A percentile compares a stretch with the other conserved stretches of the same genome.
phyloP scores from a whole-genome alignment of 768 basidiomycete species.

The Pisolithus tinctorius region DNA sequence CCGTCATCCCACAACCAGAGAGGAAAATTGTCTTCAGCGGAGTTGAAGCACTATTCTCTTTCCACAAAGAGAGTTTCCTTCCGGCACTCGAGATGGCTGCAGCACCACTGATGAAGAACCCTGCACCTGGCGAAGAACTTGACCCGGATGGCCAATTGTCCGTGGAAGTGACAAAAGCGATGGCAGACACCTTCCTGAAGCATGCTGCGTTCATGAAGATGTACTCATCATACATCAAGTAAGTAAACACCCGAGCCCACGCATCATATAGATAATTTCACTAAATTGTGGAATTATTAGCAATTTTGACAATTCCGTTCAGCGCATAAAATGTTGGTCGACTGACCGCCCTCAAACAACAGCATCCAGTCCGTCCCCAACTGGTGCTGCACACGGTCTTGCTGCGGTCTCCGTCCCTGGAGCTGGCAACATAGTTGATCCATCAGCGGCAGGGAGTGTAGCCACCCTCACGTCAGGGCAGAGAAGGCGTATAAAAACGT shows the following conservation, averaged over 20 bases:
- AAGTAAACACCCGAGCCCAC: constrained; percentile 23
- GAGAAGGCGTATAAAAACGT: constrained; percentile 80
- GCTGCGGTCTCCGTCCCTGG: constrained; percentile 35
- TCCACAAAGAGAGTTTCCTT: constrained; percentile 90
- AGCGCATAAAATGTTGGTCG: constrained; percentile 84
- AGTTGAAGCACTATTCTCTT: constrained; percentile 81
- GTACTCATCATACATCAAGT: constrained; percentile 99
- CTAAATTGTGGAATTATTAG: constrained; percentile 32
- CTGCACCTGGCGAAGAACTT: constrained; percentile 37
- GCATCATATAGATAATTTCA: not conserved
- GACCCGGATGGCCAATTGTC: constrained; percentile 74
- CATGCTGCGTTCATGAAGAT: constrained; percentile 98
- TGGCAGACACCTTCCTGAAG: constrained; percentile 85
- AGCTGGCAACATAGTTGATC: constrained; percentile 32
- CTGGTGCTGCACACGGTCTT: constrained; percentile 40
- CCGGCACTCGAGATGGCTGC: constrained; percentile 83
- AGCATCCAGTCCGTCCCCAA: constrained; percentile 37
- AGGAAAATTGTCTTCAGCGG: constrained; percentile 90
- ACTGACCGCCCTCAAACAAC: constrained; percentile 42
- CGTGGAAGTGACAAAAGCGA: constrained; percentile 63
- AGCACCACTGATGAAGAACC: constrained; percentile 52
- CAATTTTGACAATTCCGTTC: constrained; percentile 90
- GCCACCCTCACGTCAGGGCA: constrained; percentile 70
- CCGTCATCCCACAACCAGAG: constrained; percentile 77
- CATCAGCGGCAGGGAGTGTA: constrained; percentile 34